Evolutionary conservation across 2,329 filamentous ascomycete species (phyloP).

Genomic region (Scopulariopsis brevicaulis): DNA sequence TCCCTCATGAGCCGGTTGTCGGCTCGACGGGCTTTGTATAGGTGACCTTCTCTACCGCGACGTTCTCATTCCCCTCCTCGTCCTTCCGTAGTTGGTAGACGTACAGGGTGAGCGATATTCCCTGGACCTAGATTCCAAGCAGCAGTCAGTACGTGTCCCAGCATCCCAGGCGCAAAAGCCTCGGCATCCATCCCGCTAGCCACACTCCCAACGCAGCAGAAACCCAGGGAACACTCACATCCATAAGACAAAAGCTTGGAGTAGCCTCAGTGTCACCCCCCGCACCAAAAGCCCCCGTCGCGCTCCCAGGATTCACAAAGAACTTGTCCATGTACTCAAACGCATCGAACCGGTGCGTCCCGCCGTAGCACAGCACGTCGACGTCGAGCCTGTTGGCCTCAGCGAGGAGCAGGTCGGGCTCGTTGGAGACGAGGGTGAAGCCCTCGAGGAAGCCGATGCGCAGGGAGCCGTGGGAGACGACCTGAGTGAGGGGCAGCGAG

Average conservation of each 20-base stretch:
- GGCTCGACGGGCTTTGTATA: slow-evolving; percentile 67
- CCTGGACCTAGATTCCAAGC: slow-evolving; percentile 60
- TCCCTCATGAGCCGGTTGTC: slow-evolving; percentile 19
- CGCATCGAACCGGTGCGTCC: slow-evolving; percentile 57
- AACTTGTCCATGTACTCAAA: slow-evolving; percentile 68
- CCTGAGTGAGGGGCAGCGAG: slow-evolving; percentile 52
- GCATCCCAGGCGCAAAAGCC: neutral
- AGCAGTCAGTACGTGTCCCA: neutral
- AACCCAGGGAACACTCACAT: slow-evolving; percentile 41
- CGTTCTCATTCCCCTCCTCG: slow-evolving; percentile 64
- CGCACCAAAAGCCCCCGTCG: slow-evolving; percentile 50
- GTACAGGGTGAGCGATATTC: slow-evolving; percentile 89
- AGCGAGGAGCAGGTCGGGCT: slow-evolving; percentile 54
- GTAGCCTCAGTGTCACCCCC: slow-evolving; percentile 53
- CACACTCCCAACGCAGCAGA: neutral
- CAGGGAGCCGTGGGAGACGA: slow-evolving; percentile 53
- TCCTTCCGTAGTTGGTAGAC: slow-evolving; percentile 81
- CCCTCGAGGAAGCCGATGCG: slow-evolving; percentile 58
- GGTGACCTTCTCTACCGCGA: slow-evolving; percentile 77
- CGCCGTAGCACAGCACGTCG: slow-evolving; percentile 58
- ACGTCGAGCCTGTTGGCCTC: slow-evolving; percentile 59
- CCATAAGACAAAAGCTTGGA: slow-evolving; percentile 95
- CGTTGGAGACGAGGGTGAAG: slow-evolving; percentile 55
- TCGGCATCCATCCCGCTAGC: neutral
- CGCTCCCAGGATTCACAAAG: slow-evolving; percentile 59